phyloP scores from a whole-genome alignment of 192 early-diverging fungal species.

The Coemansia sp. region DNA sequence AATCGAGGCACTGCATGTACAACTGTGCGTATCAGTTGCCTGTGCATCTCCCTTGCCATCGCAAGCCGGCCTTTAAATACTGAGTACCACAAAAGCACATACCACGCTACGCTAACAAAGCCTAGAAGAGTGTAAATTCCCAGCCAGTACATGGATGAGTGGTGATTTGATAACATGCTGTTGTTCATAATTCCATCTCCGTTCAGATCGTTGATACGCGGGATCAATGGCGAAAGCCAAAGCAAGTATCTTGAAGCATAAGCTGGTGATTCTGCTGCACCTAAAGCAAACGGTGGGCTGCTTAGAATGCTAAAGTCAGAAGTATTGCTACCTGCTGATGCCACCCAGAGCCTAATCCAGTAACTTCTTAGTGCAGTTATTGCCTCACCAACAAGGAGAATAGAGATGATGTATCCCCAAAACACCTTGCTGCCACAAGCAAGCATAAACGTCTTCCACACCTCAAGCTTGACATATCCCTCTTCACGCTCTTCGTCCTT shows the following conservation, averaged over 20 bases:
- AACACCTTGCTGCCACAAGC: constrained; percentile 63
- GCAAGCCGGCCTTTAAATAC: constrained; percentile 31
- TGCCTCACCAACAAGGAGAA: constrained; percentile 44
- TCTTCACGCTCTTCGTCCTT: constrained; percentile 69
- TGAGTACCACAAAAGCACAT: constrained; percentile 26
- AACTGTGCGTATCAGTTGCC: constrained; percentile 57
- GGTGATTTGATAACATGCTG: neutral
- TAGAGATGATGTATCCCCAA: constrained; percentile 52
- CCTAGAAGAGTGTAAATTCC: constrained; percentile 66
- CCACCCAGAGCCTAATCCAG: constrained; percentile 66
- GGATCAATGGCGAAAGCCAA: no score
- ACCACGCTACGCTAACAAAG: constrained; percentile 37
- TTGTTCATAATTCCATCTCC: neutral
- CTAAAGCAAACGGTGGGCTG: no score
- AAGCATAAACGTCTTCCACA: constrained; percentile 73
- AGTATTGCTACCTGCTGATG: constrained; percentile 4
- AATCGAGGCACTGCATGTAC: constrained; percentile 75
- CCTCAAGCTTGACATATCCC: constrained; percentile 66
- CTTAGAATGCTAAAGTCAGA: no score
- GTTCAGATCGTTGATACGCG: neutral
- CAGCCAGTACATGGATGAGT: constrained; percentile 59
- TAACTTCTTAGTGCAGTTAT: constrained; percentile 58
- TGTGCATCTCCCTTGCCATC: constrained; percentile 61
- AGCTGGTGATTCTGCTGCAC: no score
- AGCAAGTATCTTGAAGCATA: no score